Base-by-base conservation (phyloP, 441 rosid species). In the Corymbia citriodora region DNA sequence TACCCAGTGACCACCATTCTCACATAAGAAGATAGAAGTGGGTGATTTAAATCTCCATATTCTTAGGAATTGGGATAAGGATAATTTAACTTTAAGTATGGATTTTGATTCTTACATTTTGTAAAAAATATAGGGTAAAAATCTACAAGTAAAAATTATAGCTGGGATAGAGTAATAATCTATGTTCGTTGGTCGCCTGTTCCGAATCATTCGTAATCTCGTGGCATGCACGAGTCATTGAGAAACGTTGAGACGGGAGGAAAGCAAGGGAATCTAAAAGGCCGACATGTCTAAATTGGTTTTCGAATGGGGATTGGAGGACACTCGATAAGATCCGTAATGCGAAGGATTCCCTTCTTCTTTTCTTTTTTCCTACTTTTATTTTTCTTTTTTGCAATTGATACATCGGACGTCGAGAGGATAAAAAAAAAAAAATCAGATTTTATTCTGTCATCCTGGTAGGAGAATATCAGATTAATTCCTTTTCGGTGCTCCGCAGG, bases 141-240 rank as follows among this genome's bases (percentile, higher is more conserved):
- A 4, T 36, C 40, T 36, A 4, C 40, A 4, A 36, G 40, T 36
- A 4, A 36, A 4, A 36, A 4, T 36, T 36, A 36, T 3, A 36
- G 5, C 5, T 2, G 5, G 40, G 3, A 4, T 36, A 36, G 40
- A 36, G 40, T 36, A 33, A 36, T 36, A 36, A 40, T 40, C 45
- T 40, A 40, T 40, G 45, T 40, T 8, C 9, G 17, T 74, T 2
- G 3, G 9, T 10, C 1, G 29, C 15, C 1, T 29, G 7, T 21
- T 21, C 27, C 10, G 5, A 10, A 36, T 19, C 6, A 10, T 36
- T 10, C 4, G 2, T 19, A 18, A 72, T 19, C 19, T 48, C 1
- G 14, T 5, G 2, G 48, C 7, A 8, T 33, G 0, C 3, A 36
- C 2, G 15, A 72, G 81, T 8, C 2, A 18, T 70, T 1, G 25